These are phyloP conservation scores for Nothophaeocryptopus gaeumannii DNA, from an alignment of 2,329 filamentous ascomycete species.

Conservation along the genomic window DNA sequence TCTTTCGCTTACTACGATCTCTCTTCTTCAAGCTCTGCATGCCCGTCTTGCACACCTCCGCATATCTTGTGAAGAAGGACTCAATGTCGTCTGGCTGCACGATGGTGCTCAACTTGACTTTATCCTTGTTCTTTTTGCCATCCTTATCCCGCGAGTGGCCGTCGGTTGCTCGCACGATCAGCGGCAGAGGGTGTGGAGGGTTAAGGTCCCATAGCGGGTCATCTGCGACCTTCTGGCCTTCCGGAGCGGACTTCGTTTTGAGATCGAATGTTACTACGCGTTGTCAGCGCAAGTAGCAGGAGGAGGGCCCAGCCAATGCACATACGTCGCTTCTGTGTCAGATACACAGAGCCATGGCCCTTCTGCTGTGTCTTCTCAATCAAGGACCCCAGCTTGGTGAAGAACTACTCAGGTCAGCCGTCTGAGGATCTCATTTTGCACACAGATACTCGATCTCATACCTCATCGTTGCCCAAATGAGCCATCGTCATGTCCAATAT, in stretches of 20 bases:
- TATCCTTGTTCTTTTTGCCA: constrained; percentile 55
- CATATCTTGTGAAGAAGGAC: constrained; percentile 78
- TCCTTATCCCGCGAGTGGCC: constrained; percentile 55
- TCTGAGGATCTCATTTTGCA: not conserved
- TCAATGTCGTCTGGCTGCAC: constrained; percentile 75
- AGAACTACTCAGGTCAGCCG: constrained; percentile 58
- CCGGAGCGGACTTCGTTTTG: constrained; percentile 38
- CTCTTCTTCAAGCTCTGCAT: constrained; percentile 91
- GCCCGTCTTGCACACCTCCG: constrained; percentile 83
- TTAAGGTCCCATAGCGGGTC: constrained; percentile 61
- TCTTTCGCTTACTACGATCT: constrained; percentile 81
- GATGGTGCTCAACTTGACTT: constrained; percentile 76
- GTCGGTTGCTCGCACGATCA: constrained; percentile 82
- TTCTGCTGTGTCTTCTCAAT: constrained; percentile 65
- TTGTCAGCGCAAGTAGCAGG: constrained; percentile 1
- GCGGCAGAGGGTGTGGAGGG: constrained; percentile 59
- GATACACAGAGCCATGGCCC: constrained; percentile 69
- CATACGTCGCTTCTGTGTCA: constrained; percentile 73
- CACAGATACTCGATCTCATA: constrained; percentile 29
- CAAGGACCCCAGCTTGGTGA: constrained; percentile 64
- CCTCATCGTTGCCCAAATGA: constrained; percentile 62
- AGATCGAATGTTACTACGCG: constrained; percentile 43
- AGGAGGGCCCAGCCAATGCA: not conserved
- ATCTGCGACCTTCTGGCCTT: constrained; percentile 43
- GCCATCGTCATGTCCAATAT: constrained; percentile 42